Percentiles rank a stretch among this genome's conserved stretches.
These are phyloP conservation scores for Euphorbia peplus DNA, from an alignment of 345 rosid genomes.

Conservation along the genomic window DNA sequence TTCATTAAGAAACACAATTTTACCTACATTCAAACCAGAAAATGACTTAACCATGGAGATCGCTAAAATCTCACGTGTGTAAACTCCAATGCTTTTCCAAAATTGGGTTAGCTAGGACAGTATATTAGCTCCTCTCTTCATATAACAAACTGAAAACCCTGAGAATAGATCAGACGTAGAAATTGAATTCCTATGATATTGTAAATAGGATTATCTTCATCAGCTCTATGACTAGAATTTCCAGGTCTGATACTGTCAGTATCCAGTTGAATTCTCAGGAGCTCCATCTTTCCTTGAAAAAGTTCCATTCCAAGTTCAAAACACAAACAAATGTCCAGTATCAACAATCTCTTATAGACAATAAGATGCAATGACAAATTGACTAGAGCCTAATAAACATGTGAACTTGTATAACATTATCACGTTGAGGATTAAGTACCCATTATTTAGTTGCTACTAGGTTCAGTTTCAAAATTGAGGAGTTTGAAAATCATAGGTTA, in stretches of 20 bases:
- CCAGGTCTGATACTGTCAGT: not conserved
- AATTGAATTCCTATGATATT: not conserved
- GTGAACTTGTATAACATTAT: not conserved
- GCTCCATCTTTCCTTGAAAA: not conserved
- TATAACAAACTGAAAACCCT: slow-evolving; percentile 1
- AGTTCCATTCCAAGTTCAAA: not conserved
- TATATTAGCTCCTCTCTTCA: slow-evolving; percentile 1
- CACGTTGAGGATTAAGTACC: not conserved
- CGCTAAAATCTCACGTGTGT: not conserved
- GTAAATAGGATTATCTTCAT: not conserved
- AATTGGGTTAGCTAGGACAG: not conserved
- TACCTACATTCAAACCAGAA: not conserved
- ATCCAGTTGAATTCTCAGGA: not conserved
- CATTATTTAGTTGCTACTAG: not conserved
- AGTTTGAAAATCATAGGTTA: not conserved
- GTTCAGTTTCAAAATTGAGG: not conserved
- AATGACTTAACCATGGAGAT: not conserved
- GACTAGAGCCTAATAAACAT: not conserved
- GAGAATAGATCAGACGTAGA: not conserved
- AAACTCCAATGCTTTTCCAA: not conserved
- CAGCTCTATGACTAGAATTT: not conserved
- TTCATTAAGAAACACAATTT: not conserved
- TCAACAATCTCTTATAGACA: not conserved
- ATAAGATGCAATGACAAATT: not conserved
- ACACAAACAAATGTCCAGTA: not conserved